Base-by-base conservation (phyloP, 1,284 basidiomycete species). In the Ustilago loliicola region DNA sequence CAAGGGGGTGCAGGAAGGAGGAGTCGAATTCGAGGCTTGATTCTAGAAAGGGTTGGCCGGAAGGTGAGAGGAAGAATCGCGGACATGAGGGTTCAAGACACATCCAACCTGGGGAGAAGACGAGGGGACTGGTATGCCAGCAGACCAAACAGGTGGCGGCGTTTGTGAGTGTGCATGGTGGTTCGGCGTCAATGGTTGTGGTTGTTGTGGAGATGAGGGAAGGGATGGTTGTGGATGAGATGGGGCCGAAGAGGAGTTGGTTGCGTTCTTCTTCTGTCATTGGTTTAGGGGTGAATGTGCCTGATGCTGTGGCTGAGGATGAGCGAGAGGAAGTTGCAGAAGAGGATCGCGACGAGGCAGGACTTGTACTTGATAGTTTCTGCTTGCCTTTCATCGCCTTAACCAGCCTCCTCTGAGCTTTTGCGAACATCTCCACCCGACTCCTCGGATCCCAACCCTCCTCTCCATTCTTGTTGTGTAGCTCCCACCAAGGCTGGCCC, bases 401-500 rank as follows among this genome's bases (percentile, higher is more conserved):
- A 25, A 27, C 30, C 17, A 70, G 15, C 6, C 45, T 15, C 3
- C 57, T 55, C 29, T 77, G 70, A 15, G 52, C 32, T 21, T 63
- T 27, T 21, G 58, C 63, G 53, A 72, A 70, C 0, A n/a, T 47
- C 45, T 74, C 71, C 1, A 55, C 34, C 3, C 72, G 51, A 17
- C 40, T 30, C 4, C 76, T 50, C 29, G 76, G 76, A 45, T 74
- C 34, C 76, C 76, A 78, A 5, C 2, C 19, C 19, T 23, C 10
- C 1, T 38, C 7, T 3, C 3, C 11, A 21, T 38, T 51, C 32
- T 47, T 7, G 36, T 30, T 23, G 15, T 30, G 13, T 2, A 79
- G 61, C 23, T 60, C 40, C 79, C 79, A 80, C 79, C 79, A 80
- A 3, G 72, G 76, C 55, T 62, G 21, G 11, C 79, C 72, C 29